Evolutionary conservation across 148 eudicot species (phyloP).

Genomic region (Silene conica): DNA sequence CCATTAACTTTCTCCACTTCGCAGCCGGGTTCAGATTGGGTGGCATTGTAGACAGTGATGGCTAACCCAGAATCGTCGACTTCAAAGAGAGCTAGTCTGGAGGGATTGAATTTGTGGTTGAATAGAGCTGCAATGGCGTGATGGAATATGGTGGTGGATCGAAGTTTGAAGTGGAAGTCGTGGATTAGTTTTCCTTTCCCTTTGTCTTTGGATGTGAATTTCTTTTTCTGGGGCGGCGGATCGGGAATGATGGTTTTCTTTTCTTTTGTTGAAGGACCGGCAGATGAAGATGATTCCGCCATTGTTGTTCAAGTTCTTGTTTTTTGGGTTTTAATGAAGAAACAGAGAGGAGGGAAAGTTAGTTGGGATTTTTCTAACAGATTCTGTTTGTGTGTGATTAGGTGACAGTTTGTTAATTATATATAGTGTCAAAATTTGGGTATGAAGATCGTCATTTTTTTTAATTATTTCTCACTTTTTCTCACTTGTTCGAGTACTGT

Average conservation of each 20-base stretch:
- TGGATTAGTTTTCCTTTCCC: background rate
- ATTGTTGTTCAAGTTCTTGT: conserved; percentile 1
- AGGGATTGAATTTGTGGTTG: background rate
- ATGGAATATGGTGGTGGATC: background rate
- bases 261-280: background rate
- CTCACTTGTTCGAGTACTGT: no score
- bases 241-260: background rate
- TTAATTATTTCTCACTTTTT: no score
- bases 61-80: background rate
- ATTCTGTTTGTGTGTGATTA: no score
- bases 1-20: background rate
- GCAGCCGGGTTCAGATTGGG: background rate
- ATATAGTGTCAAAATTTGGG: no score
- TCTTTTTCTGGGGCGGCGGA: background rate
- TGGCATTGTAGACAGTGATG: background rate
- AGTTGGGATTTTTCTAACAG: background rate
- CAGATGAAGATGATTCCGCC: conserved; percentile 8
- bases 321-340: background rate
- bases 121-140: background rate
- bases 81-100: background rate
- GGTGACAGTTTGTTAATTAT: no score
- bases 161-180: background rate
- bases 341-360: background rate
- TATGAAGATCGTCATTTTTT: no score
- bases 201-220: background rate